Evolutionary conservation across 2,329 filamentous ascomycete genomes (phyloP).

Genomic region (Trichophyton equinum): DNA sequence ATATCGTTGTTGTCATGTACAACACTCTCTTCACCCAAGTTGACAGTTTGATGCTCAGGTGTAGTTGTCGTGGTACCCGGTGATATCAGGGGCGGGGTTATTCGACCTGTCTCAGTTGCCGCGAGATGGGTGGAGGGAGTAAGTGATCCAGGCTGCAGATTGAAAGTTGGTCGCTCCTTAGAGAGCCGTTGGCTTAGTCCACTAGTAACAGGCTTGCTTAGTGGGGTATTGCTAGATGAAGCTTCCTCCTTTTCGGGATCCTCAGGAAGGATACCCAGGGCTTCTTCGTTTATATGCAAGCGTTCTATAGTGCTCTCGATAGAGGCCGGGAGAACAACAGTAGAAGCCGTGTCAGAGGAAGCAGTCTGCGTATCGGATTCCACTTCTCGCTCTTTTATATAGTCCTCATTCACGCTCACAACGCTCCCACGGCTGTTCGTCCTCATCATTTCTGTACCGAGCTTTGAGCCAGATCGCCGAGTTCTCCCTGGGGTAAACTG

Average conservation of each 20-base stretch:
- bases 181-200: not conserved
- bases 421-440: slow-evolving; percentile 88
- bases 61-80: slow-evolving; percentile 15
- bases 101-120: not conserved
- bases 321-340: not conserved
- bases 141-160: not conserved
- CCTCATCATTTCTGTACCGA: slow-evolving; percentile 95
- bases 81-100: slow-evolving; percentile 2
- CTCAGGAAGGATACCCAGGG: slow-evolving; percentile 20
- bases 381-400: slow-evolving; percentile 16
- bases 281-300: slow-evolving; percentile 26
- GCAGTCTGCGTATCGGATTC: slow-evolving; percentile 15
- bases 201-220: not conserved
- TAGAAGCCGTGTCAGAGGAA: slow-evolving; percentile 11
- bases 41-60: slow-evolving; percentile 8
- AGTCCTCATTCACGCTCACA: slow-evolving; percentile 34
- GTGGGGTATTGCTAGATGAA: not conserved
- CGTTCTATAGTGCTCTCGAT: slow-evolving; percentile 24
- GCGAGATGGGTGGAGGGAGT: slow-evolving; percentile 1
- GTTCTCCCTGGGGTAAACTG: slow-evolving; percentile 30
- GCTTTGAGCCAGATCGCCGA: slow-evolving; percentile 63
- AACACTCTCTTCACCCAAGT: not conserved
- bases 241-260: slow-evolving; percentile 17
- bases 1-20: slow-evolving; percentile 7
- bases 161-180: not conserved